Conservation (phyloP, 2,329 filamentous ascomycete genomes). For the Neofusicoccum parvum region DNA sequence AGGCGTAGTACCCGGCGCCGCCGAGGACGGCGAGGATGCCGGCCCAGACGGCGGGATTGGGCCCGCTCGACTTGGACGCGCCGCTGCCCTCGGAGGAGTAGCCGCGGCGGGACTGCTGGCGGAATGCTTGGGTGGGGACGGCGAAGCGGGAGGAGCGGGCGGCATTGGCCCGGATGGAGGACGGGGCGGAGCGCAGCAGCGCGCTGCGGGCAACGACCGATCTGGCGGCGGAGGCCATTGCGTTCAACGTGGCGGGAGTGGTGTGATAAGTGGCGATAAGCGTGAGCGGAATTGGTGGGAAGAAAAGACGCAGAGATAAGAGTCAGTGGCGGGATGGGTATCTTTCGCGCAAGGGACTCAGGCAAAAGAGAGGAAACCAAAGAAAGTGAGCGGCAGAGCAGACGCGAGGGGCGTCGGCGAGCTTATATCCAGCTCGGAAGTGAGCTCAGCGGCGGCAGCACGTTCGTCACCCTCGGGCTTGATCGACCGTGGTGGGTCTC, state of each 20-base stretch:
- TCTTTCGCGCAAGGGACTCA: not conserved
- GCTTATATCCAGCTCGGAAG: conserved; percentile 11
- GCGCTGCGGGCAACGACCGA: conserved; percentile 22
- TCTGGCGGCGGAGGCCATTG: conserved; percentile 21
- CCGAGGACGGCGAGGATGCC: conserved; percentile 61
- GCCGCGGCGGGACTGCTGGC: conserved; percentile 72
- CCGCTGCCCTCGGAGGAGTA: conserved; percentile 58
- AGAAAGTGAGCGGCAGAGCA: not conserved
- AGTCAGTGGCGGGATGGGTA: conserved; percentile 6
- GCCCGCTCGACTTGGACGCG: conserved; percentile 33
- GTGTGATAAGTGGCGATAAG: conserved; percentile 8
- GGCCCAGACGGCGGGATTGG: conserved; percentile 59
- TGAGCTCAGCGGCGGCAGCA: conserved; percentile 5
- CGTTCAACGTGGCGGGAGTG: not conserved
- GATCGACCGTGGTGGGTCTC: conserved; percentile 12
- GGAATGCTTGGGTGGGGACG: conserved; percentile 46
- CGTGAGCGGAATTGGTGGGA: not conserved
- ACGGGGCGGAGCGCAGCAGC: conserved; percentile 41
- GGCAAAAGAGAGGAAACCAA: not conserved
- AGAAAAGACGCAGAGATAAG: not conserved
- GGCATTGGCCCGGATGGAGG: conserved; percentile 59
- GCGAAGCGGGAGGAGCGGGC: conserved; percentile 51
- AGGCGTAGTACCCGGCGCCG: conserved; percentile 68
- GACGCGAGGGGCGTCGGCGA: not conserved
- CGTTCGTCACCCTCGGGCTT: conserved; percentile 11